Percentiles rank a stretch among this genome's conserved stretches.
These are phyloP conservation scores for Myriosclerotinia scirpicola DNA, from an alignment of 2,329 filamentous ascomycete genomes.

Conservation along the genomic window DNA sequence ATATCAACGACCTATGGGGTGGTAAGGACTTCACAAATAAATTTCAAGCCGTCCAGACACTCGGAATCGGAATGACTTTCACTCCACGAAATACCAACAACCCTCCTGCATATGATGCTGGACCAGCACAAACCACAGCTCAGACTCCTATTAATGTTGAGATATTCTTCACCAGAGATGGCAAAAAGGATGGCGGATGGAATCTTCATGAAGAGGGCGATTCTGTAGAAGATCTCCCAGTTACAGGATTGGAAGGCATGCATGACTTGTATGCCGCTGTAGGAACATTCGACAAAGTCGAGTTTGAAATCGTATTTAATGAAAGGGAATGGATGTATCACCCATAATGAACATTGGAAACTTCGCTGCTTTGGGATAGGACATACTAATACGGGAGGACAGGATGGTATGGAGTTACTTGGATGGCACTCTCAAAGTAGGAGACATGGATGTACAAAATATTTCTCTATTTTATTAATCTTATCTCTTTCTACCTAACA, in stretches of 20 bases:
- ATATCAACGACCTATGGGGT: slow-evolving; percentile 73
- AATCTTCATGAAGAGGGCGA: slow-evolving; percentile 75
- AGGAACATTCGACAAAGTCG: slow-evolving; percentile 67
- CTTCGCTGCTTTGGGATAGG: background rate
- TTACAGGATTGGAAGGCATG: slow-evolving; percentile 67
- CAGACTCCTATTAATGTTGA: slow-evolving; percentile 48
- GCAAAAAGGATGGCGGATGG: slow-evolving; percentile 61
- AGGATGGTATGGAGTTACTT: background rate
- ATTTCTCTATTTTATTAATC: background rate
- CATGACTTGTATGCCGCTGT: slow-evolving; percentile 71
- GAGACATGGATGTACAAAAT: background rate
- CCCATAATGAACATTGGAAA: slow-evolving; percentile 25
- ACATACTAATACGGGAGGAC: background rate
- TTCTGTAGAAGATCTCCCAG: slow-evolving; percentile 57
- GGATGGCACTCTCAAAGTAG: no score
- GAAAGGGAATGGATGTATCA: slow-evolving; percentile 58
- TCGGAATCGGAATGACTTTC: slow-evolving; percentile 72
- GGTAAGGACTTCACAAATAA: slow-evolving; percentile 66
- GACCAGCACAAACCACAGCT: slow-evolving; percentile 29
- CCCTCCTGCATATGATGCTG: slow-evolving; percentile 40
- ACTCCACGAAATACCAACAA: slow-evolving; percentile 32
- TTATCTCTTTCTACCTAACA: background rate
- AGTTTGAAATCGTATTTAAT: slow-evolving; percentile 66
- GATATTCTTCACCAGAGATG: slow-evolving; percentile 71
- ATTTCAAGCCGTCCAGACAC: slow-evolving; percentile 64